Evolutionary conservation across 75 land plant species (phyloP).

Genomic region (Cunninghamia lanceolata): DNA sequence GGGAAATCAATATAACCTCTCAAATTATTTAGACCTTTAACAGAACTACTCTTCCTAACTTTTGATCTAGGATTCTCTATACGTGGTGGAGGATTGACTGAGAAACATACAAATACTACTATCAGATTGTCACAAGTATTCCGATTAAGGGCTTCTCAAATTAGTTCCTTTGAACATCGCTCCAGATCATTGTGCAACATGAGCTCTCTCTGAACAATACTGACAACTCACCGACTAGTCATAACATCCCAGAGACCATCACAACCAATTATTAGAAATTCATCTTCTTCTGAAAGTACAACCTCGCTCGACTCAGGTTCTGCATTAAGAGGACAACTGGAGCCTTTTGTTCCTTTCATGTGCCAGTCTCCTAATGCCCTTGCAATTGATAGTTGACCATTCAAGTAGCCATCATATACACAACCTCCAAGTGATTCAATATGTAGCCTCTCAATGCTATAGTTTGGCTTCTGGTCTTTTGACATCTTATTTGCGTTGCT

Average conservation of each 20-base stretch:
- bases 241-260: slow-evolving; percentile 89
- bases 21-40: no score
- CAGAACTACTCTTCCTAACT: no score
- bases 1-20: slow-evolving; percentile 28
- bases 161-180: slow-evolving; percentile 68
- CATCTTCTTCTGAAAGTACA: slow-evolving; percentile 46
- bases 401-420: slow-evolving; percentile 52
- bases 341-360: slow-evolving; percentile 57
- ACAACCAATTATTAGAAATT: slow-evolving; percentile 67
- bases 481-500: slow-evolving; percentile 65
- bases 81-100: slow-evolving; percentile 53
- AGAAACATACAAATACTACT: slow-evolving; percentile 75
- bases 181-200: slow-evolving; percentile 78
- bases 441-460: slow-evolving; percentile 43
- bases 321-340: slow-evolving; percentile 53
- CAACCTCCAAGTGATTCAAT: slow-evolving; percentile 61
- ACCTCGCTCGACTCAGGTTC: slow-evolving; percentile 54
- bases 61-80: slow-evolving; percentile 51
- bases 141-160: slow-evolving; percentile 60
- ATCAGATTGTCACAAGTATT: slow-evolving; percentile 77
- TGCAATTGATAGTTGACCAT: slow-evolving; percentile 75
- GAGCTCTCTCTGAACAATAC: slow-evolving; percentile 59
- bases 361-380: no score
- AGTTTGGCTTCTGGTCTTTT: slow-evolving; percentile 59
- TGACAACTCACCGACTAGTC: slow-evolving; percentile 68